Evolutionary conservation across 1,139 yeast species (phyloP).

Genomic region (Zygoascus hellenicus): DNA sequence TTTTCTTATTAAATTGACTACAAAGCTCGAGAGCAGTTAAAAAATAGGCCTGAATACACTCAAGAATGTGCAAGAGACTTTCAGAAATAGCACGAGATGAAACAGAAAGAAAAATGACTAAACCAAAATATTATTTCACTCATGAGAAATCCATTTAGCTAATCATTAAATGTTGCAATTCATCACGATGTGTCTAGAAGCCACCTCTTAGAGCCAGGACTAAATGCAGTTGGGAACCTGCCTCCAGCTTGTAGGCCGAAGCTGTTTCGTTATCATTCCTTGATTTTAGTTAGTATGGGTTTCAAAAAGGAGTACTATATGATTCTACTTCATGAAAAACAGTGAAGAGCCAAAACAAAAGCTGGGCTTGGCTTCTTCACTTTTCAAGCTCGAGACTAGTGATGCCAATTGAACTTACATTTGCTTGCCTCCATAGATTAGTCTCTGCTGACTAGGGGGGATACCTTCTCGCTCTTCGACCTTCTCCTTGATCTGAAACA

Average conservation of each 20-base stretch:
- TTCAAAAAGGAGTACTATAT: background rate
- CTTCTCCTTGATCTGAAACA: constrained; percentile 80
- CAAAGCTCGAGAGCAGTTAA: no score
- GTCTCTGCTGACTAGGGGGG: constrained; percentile 92
- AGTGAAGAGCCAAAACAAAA: no score
- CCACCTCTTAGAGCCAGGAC: constrained; percentile 93
- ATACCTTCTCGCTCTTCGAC: constrained; percentile 97
- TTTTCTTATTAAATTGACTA: no score
- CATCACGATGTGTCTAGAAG: constrained; percentile 10
- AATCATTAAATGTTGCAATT: background rate
- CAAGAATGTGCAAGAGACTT: no score
- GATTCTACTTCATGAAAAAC: no score
- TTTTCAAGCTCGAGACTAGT: background rate
- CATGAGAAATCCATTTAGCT: no score
- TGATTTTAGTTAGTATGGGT: background rate
- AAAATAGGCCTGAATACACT: no score
- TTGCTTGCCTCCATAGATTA: constrained; percentile 88
- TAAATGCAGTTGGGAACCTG: constrained; percentile 78
- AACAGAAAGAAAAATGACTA: no score
- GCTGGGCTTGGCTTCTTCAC: no score
- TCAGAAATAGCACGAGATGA: no score
- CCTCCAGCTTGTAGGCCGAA: constrained; percentile 46
- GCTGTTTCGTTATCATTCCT: constrained; percentile 27
- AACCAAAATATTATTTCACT: no score
- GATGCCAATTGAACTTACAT: constrained; percentile 43